Percentiles rank a stretch among this genome's conserved stretches.
phyloP scores from a whole-genome alignment of 129 eudicot genomes.

The Smallanthus sonchifolius region DNA sequence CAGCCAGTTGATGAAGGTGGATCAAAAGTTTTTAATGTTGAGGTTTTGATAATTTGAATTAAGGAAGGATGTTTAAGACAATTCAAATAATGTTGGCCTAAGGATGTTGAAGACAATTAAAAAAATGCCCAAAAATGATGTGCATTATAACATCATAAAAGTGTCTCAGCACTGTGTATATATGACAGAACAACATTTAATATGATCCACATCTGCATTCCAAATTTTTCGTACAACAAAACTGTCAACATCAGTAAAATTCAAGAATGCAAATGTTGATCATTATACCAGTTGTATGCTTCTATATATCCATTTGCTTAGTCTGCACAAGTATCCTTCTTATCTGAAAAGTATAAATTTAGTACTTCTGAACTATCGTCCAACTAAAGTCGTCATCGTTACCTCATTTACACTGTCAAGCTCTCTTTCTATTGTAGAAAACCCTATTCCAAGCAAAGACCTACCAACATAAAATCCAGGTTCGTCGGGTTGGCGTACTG shows the following conservation, averaged over 20 bases:
- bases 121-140: neutral
- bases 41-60: no score
- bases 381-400: slow-evolving; percentile 35
- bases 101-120: no score
- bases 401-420: slow-evolving; percentile 34
- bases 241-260: neutral
- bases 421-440: slow-evolving; percentile 24
- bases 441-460: slow-evolving; percentile 29
- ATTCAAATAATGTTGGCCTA: no score
- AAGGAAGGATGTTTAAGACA: no score
- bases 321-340: slow-evolving; percentile 21
- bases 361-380: slow-evolving; percentile 19
- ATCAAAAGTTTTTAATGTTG: no score
- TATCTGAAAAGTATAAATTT: neutral
- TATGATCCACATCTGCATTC: slow-evolving; percentile 24
- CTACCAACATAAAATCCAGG: slow-evolving; percentile 43
- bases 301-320: neutral
- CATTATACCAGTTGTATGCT: neutral
- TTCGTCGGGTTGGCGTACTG: slow-evolving; percentile 35
- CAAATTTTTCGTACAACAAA: neutral
- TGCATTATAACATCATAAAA: neutral
- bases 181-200: slow-evolving; percentile 2
- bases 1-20: no score
- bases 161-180: neutral
- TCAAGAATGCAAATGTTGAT: slow-evolving; percentile 23